Evolutionary conservation across 208 protist species (phyloP), one percentile per base, ranked within the genome.

Genomic region (Endotrypanum monterogeii): DNA sequence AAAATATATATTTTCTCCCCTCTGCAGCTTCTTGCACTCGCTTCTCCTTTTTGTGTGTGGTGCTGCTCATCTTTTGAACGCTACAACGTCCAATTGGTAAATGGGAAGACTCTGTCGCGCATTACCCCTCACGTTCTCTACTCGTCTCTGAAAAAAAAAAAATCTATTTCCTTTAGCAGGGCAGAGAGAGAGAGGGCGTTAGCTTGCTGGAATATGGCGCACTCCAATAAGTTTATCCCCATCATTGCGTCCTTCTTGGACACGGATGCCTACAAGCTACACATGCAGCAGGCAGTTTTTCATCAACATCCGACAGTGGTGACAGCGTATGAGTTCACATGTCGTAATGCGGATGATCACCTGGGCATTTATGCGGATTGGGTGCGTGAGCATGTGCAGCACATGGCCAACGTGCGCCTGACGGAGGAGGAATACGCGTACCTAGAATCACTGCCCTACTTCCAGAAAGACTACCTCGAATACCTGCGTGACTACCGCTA

Each of bases 251-350:
- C 92, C 55, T 78, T 96, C 46, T 74, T 96, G 54, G 92, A 96
- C 83, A 96, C 92, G 25, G 92, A 96, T 78, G 90, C 89, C 44
- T 96, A 96, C 80, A 96, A 96, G 72, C 74, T 96, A 65, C 90
- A 96, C 81, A 96, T 96, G 92, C 92, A 96, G 71, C 92, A 96
- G 71, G 92, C 90, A 14, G 89, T 96, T 8, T 91, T 94, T 67
- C 92, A 94, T 72, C 69, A 92, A 41, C 75, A 90, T 71, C 83
- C 82, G 11, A 69, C 71, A 12, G 87, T 94, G 6, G 20, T 72
- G 28, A 67, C 86, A 23, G 68, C 77, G 16, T 95, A 89, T 73
- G 85, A 94, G 81, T 94, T 96, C 79, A 78, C 81, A 67, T 94
- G 87, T 78, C 89, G 92, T 41, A 87, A 95, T 80, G 74, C 80